These are phyloP conservation scores for Apophysomyces ossiformis DNA, from an alignment of 371 early-diverging fungal species.

Conservation along the genomic window DNA sequence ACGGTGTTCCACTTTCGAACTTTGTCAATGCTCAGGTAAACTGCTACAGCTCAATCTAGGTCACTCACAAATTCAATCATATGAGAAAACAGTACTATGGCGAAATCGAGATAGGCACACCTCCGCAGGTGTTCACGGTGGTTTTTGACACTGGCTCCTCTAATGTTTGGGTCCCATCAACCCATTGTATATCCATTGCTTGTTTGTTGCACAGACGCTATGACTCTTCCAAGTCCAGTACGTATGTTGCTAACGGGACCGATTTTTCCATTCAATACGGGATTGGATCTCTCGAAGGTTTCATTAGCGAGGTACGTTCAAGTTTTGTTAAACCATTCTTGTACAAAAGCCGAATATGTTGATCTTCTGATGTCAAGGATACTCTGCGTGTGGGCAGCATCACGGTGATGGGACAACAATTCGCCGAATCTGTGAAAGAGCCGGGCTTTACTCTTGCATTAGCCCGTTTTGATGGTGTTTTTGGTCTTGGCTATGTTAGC, in stretches of 20 bases:
- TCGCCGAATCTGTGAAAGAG: slow-evolving; percentile 93
- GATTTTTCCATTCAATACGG: slow-evolving; percentile 92
- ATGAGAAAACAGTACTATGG: slow-evolving; percentile 71
- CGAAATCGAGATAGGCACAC: slow-evolving; percentile 83
- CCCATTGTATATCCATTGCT: slow-evolving; percentile 89
- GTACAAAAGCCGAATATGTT: slow-evolving; percentile 47
- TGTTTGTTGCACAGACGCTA: slow-evolving; percentile 90
- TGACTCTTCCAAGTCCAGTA: slow-evolving; percentile 71
- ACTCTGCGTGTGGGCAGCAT: slow-evolving; percentile 76
- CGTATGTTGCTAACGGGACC: slow-evolving; percentile 87
- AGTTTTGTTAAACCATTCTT: background rate
- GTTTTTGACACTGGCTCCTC: slow-evolving; percentile 97
- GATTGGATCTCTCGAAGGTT: slow-evolving; percentile 89
- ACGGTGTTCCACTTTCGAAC: slow-evolving; percentile 89
- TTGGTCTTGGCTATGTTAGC: slow-evolving; percentile 89
- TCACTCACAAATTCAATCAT: background rate
- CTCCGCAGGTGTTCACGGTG: slow-evolving; percentile 89
- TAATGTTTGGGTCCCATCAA: slow-evolving; percentile 97
- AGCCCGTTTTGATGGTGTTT: slow-evolving; percentile 93
- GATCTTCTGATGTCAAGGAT: slow-evolving; percentile 49
- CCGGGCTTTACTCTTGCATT: slow-evolving; percentile 88
- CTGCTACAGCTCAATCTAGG: background rate
- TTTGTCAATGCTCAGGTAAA: slow-evolving; percentile 93
- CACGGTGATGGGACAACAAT: slow-evolving; percentile 65
- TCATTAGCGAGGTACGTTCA: slow-evolving; percentile 67